Percentiles rank a stretch among this genome's conserved stretches.
Conservation (phyloP, 1,284 basidiomycete genomes). For the Coniferiporia sulphurascens region DNA sequence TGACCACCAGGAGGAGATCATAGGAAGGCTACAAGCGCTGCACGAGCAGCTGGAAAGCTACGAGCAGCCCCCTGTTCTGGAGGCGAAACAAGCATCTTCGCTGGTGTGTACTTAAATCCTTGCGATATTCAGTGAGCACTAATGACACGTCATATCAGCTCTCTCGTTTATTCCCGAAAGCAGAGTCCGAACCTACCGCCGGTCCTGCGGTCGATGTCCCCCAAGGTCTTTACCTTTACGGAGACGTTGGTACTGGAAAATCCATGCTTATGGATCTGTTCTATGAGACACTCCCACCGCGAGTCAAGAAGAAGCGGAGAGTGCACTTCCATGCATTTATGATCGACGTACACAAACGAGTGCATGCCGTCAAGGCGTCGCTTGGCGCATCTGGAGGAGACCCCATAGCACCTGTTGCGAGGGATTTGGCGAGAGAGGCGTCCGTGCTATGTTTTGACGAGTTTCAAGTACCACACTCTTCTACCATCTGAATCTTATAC, state of each 20-base stretch:
- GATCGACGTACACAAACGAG: constrained; percentile 95
- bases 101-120: constrained; percentile 34
- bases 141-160: constrained; percentile 36
- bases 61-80: constrained; percentile 59
- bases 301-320: constrained; percentile 73
- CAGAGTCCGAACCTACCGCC: constrained; percentile 25
- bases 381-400: constrained; percentile 72
- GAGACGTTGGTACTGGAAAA: constrained; percentile 95
- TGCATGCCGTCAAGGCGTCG: constrained; percentile 74
- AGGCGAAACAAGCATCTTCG: constrained; percentile 36
- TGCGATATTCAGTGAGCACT: background rate
- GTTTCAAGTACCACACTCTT: constrained; percentile 71
- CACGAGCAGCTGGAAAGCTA: constrained; percentile 74
- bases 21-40: constrained; percentile 76
- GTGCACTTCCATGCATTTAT: constrained; percentile 99
- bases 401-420: constrained; percentile 84
- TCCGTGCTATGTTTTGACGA: constrained; percentile 95
- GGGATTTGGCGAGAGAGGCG: constrained; percentile 83
- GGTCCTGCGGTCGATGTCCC: constrained; percentile 55
- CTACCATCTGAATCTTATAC: background rate
- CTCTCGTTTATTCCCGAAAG: constrained; percentile 57
- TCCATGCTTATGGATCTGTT: constrained; percentile 99
- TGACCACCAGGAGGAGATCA: constrained; percentile 80
- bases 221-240: constrained; percentile 93
- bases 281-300: constrained; percentile 80